Conservation (phyloP, 768 basidiomycete genomes). For the Pilatotrama ljubarskyi region DNA sequence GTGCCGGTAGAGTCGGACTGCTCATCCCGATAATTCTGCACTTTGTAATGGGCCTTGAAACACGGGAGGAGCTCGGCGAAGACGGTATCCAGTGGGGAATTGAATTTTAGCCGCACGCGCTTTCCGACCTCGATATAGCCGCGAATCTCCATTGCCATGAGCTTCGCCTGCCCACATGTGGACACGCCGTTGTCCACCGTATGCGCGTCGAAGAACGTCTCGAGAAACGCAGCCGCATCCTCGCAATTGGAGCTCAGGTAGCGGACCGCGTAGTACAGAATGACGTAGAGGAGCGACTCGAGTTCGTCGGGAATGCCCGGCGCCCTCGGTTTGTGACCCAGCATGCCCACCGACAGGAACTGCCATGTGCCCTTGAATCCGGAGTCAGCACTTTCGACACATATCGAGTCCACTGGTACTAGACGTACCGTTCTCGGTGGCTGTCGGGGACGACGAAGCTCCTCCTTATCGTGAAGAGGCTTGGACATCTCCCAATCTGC, state of each 20-base stretch:
- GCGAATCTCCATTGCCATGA: background rate
- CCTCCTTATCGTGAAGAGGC: background rate
- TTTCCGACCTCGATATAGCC: background rate
- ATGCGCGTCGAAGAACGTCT: too few species aligned
- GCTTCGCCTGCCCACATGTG: conserved; percentile 1
- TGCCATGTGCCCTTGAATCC: background rate
- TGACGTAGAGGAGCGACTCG: background rate
- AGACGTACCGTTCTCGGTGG: background rate
- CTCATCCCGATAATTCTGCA: background rate
- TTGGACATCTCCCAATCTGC: background rate
- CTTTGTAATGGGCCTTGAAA: background rate
- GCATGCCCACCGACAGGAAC: background rate
- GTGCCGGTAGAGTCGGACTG: too few species aligned
- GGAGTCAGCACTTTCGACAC: background rate
- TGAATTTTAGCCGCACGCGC: background rate
- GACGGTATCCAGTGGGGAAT: background rate
- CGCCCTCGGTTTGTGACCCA: background rate
- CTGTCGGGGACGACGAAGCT: background rate
- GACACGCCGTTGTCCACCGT: background rate
- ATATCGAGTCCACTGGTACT: too few species aligned
- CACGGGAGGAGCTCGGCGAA: background rate
- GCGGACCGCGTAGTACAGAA: background rate
- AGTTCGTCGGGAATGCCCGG: background rate
- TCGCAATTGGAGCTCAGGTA: background rate
- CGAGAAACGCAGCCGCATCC: too few species aligned